Evolutionary conservation across 306 rosid genomes (phyloP).

Genomic region (Glycine soja): DNA sequence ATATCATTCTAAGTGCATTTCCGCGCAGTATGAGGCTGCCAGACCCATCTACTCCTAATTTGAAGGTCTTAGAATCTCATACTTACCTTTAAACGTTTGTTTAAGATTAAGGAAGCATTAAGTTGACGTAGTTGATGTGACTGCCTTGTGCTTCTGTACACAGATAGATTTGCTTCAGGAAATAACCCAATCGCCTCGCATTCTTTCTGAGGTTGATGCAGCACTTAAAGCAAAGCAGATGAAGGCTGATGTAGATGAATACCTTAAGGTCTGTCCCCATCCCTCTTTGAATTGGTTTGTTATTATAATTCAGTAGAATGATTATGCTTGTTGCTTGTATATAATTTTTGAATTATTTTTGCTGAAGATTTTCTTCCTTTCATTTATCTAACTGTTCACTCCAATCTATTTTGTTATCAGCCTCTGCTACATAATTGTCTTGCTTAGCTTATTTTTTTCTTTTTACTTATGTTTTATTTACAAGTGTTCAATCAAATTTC

Average conservation of each 20-base stretch:
- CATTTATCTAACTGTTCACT: slow-evolving; percentile 1
- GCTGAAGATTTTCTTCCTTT: slow-evolving; percentile 14
- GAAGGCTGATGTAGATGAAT: slow-evolving; percentile 92
- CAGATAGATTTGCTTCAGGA: slow-evolving; percentile 98
- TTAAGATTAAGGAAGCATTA: neutral
- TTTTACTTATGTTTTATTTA: neutral
- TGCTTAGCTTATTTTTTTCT: neutral
- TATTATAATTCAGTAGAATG: neutral
- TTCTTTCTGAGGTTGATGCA: slow-evolving; percentile 93
- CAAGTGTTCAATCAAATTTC: slow-evolving; percentile 28
- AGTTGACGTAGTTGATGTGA: neutral
- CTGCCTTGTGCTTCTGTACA: slow-evolving; percentile 40
- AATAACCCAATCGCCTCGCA: slow-evolving; percentile 86
- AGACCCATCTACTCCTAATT: slow-evolving; percentile 91
- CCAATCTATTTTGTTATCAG: neutral
- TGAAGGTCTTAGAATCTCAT: slow-evolving; percentile 65
- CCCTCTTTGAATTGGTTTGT: slow-evolving; percentile 8
- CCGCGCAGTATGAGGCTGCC: slow-evolving; percentile 99
- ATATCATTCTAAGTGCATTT: slow-evolving; percentile 95
- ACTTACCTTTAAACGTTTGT: slow-evolving; percentile 6
- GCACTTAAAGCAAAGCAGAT: slow-evolving; percentile 87
- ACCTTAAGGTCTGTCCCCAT: slow-evolving; percentile 64
- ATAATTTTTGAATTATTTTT: neutral
- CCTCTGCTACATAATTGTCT: neutral
- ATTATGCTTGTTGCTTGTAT: slow-evolving; percentile 5